These are phyloP conservation scores for Zymoseptoria passerinii DNA, from an alignment of 2,329 filamentous ascomycete species.

Conservation along the genomic window DNA sequence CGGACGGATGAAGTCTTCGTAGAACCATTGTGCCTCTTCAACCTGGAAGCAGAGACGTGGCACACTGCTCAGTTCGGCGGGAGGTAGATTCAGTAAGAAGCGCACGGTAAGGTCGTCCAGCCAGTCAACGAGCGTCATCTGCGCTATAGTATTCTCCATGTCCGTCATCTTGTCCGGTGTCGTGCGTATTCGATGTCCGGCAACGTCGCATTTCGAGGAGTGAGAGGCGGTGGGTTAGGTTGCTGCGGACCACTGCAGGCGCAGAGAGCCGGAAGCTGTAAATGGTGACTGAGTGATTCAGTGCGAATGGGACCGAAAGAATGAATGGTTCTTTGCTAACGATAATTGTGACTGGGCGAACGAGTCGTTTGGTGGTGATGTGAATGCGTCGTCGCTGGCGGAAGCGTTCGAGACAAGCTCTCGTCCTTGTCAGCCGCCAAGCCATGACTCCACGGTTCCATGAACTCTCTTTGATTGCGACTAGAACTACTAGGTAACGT, in stretches of 20 bases:
- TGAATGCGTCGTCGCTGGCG: not conserved
- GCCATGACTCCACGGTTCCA: not conserved
- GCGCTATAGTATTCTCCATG: conserved; percentile 44
- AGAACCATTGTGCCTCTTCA: conserved; percentile 99
- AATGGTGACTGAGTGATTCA: conserved; percentile 1
- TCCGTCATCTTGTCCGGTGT: conserved; percentile 32
- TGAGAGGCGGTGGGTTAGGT: not conserved
- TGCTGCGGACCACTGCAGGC: conserved; percentile 3
- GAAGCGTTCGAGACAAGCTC: not conserved
- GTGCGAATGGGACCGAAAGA: not conserved
- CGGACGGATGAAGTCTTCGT: conserved; percentile 97
- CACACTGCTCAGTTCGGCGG: conserved; percentile 80
- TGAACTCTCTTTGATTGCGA: not conserved
- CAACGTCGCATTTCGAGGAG: conserved; percentile 13
- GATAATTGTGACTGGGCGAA: not conserved
- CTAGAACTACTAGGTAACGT: too few relatives aligned
- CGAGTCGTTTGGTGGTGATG: not conserved
- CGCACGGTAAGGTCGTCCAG: conserved; percentile 96
- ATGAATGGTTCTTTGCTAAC: not conserved
- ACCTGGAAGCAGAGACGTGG: conserved; percentile 97
- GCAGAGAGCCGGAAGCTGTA: conserved; percentile 2
- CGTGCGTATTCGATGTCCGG: conserved; percentile 28
- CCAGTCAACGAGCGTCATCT: conserved; percentile 89
- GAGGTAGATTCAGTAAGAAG: conserved; percentile 94
- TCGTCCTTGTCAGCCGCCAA: not conserved